Percentiles rank a stretch among this genome's conserved stretches.
Evolutionary conservation across 306 rosid species (phyloP).

Genomic region (Carpinus viminea): DNA sequence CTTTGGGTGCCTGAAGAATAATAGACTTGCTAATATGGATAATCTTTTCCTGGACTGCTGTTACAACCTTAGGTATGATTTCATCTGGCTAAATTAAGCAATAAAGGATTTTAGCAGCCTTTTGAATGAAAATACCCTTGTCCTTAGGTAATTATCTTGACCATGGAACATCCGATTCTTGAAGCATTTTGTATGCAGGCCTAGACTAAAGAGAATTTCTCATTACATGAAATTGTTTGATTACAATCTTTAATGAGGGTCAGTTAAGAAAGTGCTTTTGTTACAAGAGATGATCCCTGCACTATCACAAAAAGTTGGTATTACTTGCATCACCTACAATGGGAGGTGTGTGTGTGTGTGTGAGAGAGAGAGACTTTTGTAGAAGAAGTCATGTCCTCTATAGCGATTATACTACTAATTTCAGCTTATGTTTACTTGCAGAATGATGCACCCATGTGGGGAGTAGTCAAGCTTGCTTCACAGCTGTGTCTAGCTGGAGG

Average conservation of each 20-base stretch:
- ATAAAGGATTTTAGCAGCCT: not conserved
- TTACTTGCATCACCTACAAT: not conserved
- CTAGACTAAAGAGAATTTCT: not conserved
- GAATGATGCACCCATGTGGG: conserved; percentile 90
- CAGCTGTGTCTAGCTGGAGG: conserved; percentile 45
- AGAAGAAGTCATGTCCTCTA: not conserved
- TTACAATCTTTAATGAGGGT: not conserved
- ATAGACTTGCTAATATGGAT: not conserved
- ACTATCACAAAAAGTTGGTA: not conserved
- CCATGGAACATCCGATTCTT: not conserved
- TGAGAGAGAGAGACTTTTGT: not conserved
- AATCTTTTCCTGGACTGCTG: not conserved
- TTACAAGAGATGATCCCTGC: not conserved
- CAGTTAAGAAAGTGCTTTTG: not conserved
- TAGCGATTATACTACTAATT: conserved; percentile 1
- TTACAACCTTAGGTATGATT: not conserved
- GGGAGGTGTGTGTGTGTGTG: not conserved
- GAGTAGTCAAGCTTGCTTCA: conserved; percentile 70
- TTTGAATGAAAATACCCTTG: too few species aligned
- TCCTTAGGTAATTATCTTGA: not conserved
- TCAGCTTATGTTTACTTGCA: conserved; percentile 49
- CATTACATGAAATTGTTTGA: not conserved
- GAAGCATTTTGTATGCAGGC: not conserved
- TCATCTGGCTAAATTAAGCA: not conserved
- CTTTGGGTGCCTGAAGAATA: not conserved